Evolutionary conservation across 2,329 filamentous ascomycete genomes (phyloP).

Genomic region (Ilyonectria destructans): DNA sequence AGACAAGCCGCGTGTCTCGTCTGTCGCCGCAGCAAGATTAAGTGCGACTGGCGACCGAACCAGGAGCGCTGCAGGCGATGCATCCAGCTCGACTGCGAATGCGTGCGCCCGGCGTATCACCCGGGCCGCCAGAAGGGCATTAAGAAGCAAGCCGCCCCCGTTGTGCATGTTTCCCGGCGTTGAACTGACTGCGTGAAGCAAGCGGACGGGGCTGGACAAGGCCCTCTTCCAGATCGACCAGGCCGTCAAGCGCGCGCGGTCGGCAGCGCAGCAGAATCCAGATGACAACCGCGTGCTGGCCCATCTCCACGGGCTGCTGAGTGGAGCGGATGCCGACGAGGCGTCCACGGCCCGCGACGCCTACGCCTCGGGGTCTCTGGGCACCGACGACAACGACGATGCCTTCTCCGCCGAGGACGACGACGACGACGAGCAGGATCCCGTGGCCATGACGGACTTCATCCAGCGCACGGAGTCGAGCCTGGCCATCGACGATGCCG

Average conservation of each 20-base stretch:
- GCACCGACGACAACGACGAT: slow-evolving; percentile 48
- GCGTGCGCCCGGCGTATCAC: slow-evolving; percentile 81
- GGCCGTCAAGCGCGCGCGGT: slow-evolving; percentile 72
- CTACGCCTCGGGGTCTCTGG: slow-evolving; percentile 28
- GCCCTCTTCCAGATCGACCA: slow-evolving; percentile 83
- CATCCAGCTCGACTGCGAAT: slow-evolving; percentile 71
- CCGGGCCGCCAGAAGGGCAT: slow-evolving; percentile 83
- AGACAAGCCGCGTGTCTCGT: slow-evolving; percentile 72
- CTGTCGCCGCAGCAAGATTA: slow-evolving; percentile 79
- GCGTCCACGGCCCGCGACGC: slow-evolving; percentile 36
- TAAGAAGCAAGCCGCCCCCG: slow-evolving; percentile 73
- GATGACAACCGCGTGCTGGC: slow-evolving; percentile 65
- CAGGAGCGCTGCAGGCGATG: slow-evolving; percentile 74
- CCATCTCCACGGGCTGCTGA: slow-evolving; percentile 60
- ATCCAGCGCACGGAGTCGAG: slow-evolving; percentile 62
- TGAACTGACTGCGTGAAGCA: slow-evolving; percentile 63
- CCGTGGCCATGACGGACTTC: slow-evolving; percentile 47
- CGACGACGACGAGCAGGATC: slow-evolving; percentile 49
- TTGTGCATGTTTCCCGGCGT: neutral
- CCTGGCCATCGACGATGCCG: slow-evolving; percentile 79
- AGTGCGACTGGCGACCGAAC: slow-evolving; percentile 72
- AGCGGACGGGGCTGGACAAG: slow-evolving; percentile 82
- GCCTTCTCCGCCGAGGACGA: slow-evolving; percentile 54
- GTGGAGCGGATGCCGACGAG: slow-evolving; percentile 46
- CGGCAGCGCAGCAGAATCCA: slow-evolving; percentile 58